A percentile compares a stretch with the other conserved stretches of the same genome.
Conservation (phyloP, 2,329 filamentous ascomycete species). For the Pseudocercospora fijiensis region DNA sequence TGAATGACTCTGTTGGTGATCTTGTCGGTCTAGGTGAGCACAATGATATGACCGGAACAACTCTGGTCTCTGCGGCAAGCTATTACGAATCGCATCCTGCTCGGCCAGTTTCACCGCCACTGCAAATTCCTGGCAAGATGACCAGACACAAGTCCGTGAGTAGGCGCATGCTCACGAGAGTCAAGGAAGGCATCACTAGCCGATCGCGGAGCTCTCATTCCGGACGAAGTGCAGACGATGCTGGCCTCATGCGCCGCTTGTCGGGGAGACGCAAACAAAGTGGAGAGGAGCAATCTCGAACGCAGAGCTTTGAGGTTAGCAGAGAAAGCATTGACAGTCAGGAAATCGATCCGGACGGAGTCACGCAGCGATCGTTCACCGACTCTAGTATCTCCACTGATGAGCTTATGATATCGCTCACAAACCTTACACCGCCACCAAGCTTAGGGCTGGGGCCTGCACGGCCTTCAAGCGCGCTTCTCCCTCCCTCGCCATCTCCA, state of each 20-base stretch:
- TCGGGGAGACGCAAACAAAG: conserved; percentile 33
- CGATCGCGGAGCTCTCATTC: conserved; percentile 33
- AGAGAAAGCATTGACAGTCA: conserved; percentile 31
- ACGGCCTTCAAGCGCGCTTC: conserved; percentile 14
- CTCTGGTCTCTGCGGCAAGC: conserved; percentile 13
- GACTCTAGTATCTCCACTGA: conserved; percentile 33
- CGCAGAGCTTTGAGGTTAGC: conserved; percentile 34
- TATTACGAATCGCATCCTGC: not conserved
- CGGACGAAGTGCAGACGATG: conserved; percentile 30
- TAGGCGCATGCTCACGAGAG: conserved; percentile 38
- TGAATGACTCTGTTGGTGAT: conserved; percentile 11
- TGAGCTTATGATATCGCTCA: conserved; percentile 21
- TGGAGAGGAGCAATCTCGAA: conserved; percentile 25
- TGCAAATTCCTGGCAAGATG: conserved; percentile 21
- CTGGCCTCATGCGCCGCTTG: conserved; percentile 32
- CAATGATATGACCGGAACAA: conserved; percentile 21
- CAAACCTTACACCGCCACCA: conserved; percentile 20
- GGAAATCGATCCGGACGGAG: conserved; percentile 12
- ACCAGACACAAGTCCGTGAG: conserved; percentile 37
- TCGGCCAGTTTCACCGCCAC: conserved; percentile 8
- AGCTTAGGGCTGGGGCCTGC: conserved; percentile 4
- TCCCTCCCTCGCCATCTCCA: conserved; percentile 15
- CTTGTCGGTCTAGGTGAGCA: not conserved
- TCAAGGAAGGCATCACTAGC: conserved; percentile 37
- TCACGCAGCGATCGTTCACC: conserved; percentile 29